A percentile compares a stretch with the other conserved stretches of the same genome.
phyloP scores from a whole-genome alignment of 2,329 filamentous ascomycete genomes.

The Clarireedia paspali region DNA sequence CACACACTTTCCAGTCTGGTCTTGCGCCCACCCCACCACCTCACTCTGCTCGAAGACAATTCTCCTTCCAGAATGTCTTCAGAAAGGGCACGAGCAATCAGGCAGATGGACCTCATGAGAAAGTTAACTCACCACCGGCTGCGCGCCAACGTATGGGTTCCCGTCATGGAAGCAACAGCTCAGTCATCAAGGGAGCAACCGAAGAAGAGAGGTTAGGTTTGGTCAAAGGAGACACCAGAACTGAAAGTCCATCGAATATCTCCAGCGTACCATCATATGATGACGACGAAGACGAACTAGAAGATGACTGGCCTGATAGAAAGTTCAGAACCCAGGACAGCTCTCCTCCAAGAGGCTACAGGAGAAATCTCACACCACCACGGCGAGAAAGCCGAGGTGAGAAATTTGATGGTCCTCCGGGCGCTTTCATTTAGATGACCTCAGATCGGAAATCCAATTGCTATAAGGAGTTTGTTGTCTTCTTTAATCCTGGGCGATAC shows the following conservation, averaged over 20 bases:
- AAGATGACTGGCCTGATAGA: neutral
- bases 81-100: constrained; percentile 15
- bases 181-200: constrained; percentile 47
- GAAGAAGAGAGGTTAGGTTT: constrained; percentile 80
- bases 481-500: no score
- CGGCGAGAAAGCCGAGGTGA: neutral
- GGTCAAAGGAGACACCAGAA: constrained; percentile 61
- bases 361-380: neutral
- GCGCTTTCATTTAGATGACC: no score
- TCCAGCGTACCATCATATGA: constrained; percentile 16
- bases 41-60: constrained; percentile 63
- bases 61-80: constrained; percentile 88
- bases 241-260: constrained; percentile 8
- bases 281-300: constrained; percentile 17
- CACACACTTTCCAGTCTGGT: constrained; percentile 15
- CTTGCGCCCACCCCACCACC: constrained; percentile 51
- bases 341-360: neutral
- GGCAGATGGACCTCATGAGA: constrained; percentile 15
- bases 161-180: constrained; percentile 33
- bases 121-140: constrained; percentile 29
- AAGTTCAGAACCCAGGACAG: neutral
- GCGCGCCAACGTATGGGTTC: constrained; percentile 30
- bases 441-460: no score
- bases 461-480: no score
- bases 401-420: neutral